Conservation (phyloP, 192 early-diverging fungal genomes). For the Backusella macrospora region DNA sequence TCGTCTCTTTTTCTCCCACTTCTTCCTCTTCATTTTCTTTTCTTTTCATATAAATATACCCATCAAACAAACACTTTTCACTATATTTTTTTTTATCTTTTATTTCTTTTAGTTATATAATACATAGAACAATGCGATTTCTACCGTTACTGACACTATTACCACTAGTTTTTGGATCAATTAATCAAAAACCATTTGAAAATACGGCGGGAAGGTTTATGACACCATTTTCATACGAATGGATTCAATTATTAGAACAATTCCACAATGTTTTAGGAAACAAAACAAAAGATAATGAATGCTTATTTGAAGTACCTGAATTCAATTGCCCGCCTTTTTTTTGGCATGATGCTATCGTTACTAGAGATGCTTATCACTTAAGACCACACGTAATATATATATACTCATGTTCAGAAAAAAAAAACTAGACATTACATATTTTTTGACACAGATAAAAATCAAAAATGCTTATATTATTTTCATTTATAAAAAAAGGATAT, state of each 20-base stretch:
- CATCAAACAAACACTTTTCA: background rate
- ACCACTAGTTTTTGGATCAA: background rate
- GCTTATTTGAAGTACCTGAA: constrained; percentile 40
- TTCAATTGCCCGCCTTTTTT: constrained; percentile 45
- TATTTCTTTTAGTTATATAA: background rate
- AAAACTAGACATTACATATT: no score
- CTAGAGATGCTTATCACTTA: constrained; percentile 47
- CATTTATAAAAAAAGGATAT: no score
- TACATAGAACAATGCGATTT: background rate
- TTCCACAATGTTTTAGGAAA: constrained; percentile 47
- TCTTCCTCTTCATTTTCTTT: background rate
- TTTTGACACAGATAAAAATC: no score
- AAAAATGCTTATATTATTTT: no score
- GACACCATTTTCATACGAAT: constrained; percentile 43
- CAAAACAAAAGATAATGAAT: constrained; percentile 35
- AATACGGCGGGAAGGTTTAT: background rate
- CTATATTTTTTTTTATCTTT: background rate
- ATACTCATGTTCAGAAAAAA: background rate
- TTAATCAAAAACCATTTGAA: background rate
- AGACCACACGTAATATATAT: constrained; percentile 46
- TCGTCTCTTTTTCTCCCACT: background rate
- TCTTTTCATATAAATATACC: background rate
- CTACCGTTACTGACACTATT: background rate
- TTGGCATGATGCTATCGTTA: constrained; percentile 39
- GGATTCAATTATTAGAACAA: constrained; percentile 47